Conservation (phyloP, 2,329 filamentous ascomycete genomes). For the Cladobotryum protrusum region DNA sequence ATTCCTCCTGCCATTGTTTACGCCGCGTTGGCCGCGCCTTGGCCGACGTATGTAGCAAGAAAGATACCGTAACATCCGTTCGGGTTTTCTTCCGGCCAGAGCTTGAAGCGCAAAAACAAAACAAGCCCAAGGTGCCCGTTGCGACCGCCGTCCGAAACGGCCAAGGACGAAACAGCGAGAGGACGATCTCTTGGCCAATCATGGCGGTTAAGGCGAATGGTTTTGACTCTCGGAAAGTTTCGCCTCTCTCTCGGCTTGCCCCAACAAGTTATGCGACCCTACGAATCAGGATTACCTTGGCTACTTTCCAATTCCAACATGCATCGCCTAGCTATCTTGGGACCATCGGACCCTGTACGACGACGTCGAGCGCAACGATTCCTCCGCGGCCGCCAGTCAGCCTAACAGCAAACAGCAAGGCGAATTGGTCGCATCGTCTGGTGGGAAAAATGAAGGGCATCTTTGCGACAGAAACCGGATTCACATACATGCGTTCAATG, state of each 20-base stretch:
- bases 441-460: neutral
- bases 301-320: neutral
- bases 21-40: neutral
- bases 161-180: conserved; percentile 1
- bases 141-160: conserved; percentile 6
- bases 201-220: neutral
- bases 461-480: neutral
- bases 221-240: conserved; percentile 6
- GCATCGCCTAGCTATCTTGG: neutral
- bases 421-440: neutral
- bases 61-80: conserved; percentile 5
- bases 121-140: conserved; percentile 2
- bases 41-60: neutral
- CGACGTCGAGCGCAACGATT: neutral
- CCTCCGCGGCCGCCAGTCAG: neutral
- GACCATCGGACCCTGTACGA: too few relatives aligned
- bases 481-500: neutral
- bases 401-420: neutral
- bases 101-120: neutral
- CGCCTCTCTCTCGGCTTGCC: conserved; percentile 1
- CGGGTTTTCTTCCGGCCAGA: conserved; percentile 1
- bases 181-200: conserved; percentile 5
- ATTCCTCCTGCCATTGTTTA: neutral
- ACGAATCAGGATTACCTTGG: neutral
- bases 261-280: conserved; percentile 1